Base-by-base conservation (phyloP, 2,329 filamentous ascomycete genomes). In the Apiospora kogelbergensis region DNA sequence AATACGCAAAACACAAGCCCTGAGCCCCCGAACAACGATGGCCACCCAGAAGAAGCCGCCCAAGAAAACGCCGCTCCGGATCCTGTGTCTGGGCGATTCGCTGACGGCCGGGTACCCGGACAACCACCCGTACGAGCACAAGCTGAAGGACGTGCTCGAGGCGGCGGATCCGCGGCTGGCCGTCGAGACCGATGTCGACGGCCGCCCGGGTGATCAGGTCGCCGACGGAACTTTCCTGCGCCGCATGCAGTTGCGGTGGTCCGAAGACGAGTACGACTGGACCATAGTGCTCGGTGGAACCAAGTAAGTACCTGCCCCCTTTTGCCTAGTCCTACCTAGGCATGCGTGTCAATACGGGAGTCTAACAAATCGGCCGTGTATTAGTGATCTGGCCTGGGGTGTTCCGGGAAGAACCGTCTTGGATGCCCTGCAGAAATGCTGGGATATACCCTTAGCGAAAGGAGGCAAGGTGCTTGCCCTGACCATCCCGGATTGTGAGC, bases 31-130 rank as follows among this genome's bases (percentile, higher is more conserved):
- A 30, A 20, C 24, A 26, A 33, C 15, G 13, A 65, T 65, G 63
- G 63, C 37, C 63, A 37, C 53, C 9, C 53, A 60, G 53, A 60
- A 30, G 24, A 26, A n/a, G 15, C 15, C 17, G 63, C 15, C 63
- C 63, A 45, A n/a, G 24, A 67, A 57, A 72, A 76, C 75, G 67
- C 77, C 80, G 40, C 80, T 89, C 37, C 82, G 84, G 74, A 85
- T 91, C 74, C 84, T 91, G 70, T 90, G 89, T 81, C 88, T 91
- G 77, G 89, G 89, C 77, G 84, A 90, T 82, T 90, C 88, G 46
- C 84, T 92, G 63, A 91, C 89, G 6, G 83, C 82, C 15, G 90
- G 90, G 53, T 90, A 81, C 76, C 77, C 76, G 40, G 80, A 82
- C 40, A 67, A 71, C 69, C 83, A 87, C 70, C 88, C 90, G 0